Base-by-base conservation (phyloP, 345 rosid genomes). In the Linum usitatissimum region DNA sequence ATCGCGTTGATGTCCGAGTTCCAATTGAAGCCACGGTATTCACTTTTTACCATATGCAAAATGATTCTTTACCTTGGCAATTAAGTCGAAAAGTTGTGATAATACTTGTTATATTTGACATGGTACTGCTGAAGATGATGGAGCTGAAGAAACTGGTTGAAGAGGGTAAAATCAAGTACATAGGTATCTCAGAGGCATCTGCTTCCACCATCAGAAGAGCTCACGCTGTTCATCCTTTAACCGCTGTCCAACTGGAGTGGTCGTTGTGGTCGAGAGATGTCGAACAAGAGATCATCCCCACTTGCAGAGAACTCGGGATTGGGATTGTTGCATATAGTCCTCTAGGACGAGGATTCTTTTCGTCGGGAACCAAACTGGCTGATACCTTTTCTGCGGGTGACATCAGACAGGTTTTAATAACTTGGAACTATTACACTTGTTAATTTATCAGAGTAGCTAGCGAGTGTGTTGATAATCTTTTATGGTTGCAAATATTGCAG, bases 171-270 rank as follows among this genome's bases (percentile, higher is more conserved):
- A 74, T 90, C 62, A 90, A 84, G 76, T 85, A 84, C 55, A 61
- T 83, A 0, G 95, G 88, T 48, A 63, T 90, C 15, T 84, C 91
- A 0, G 88, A 90, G 75, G 95, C 91, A 39, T 90, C 91, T 19
- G 85, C 90, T 20, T 83, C 94, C 21, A 84, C 91, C 20, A 86
- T 90, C 60, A 83, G 86, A 76, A 71, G 97, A 62, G 97, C 91
- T 17, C 91, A 86, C 64, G 88, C 83, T 34, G 80, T 86, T 73
- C 97, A 86, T 57, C 95, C 95, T 0, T 66, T 86, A 30, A 86
- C 84, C 8, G 90, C 85, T 2, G 76, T 86, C 9, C 90, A 86
- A 51, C 66, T 84, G 49, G 97, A 86, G 60, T 86, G 95, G 97
- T 86, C 95, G 0, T 68, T 90, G 48, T 86, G 91, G 95, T 59